These are phyloP conservation scores for Echium plantagineum DNA, from an alignment of 257 asterid genomes.

Conservation along the genomic window DNA sequence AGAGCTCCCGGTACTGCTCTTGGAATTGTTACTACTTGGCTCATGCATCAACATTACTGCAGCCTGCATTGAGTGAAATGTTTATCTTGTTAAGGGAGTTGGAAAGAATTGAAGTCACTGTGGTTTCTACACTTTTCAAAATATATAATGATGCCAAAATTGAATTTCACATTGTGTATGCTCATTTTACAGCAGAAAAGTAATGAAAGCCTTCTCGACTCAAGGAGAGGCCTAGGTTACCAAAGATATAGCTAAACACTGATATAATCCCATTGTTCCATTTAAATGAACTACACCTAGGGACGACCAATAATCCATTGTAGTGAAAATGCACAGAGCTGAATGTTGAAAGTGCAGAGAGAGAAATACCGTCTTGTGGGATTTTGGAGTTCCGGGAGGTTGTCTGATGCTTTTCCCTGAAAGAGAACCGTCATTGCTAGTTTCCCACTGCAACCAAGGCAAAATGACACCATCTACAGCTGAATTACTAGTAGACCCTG, in stretches of 20 bases:
- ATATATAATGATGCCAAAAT: background rate
- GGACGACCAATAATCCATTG: background rate
- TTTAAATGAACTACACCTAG: background rate
- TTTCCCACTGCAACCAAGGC: slow-evolving; percentile 94
- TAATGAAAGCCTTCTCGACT: too few species aligned
- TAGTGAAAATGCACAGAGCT: background rate
- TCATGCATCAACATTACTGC: slow-evolving; percentile 11
- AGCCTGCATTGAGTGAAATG: slow-evolving; percentile 24
- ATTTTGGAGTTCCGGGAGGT: slow-evolving; percentile 39
- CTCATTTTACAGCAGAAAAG: background rate
- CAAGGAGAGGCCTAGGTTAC: too few species aligned
- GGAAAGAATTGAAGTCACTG: background rate
- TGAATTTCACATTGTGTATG: background rate
- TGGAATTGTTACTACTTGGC: slow-evolving; percentile 24
- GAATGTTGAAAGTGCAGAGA: background rate
- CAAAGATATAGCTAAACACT: too few species aligned
- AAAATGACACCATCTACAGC: slow-evolving; percentile 64
- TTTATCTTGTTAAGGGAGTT: background rate
- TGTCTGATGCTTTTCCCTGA: slow-evolving; percentile 20
- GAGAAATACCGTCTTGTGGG: slow-evolving; percentile 39
- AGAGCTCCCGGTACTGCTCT: slow-evolving; percentile 72
- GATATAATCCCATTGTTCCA: too few species aligned
- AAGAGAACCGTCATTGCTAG: slow-evolving; percentile 42
- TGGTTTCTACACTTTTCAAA: background rate
- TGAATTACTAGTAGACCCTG: slow-evolving; percentile 27